These are phyloP conservation scores for Geotrichum citri-aurantii DNA, from an alignment of 1,139 yeast genomes.

Conservation along the genomic window DNA sequence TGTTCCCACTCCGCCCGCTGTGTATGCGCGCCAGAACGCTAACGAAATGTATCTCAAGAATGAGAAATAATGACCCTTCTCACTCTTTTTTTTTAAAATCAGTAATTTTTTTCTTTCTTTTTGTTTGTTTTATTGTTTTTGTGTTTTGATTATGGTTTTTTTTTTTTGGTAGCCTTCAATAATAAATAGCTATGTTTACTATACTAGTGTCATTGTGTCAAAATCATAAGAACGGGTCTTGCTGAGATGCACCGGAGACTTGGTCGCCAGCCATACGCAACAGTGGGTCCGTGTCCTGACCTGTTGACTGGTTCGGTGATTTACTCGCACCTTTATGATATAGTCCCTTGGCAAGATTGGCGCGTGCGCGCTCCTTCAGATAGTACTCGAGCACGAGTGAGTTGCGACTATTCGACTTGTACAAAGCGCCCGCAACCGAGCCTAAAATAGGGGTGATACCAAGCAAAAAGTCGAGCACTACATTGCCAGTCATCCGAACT, in stretches of 20 bases:
- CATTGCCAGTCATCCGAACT: constrained; percentile 53
- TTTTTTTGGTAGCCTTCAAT: not conserved
- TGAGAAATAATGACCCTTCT: constrained; percentile 7
- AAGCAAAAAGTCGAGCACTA: constrained; percentile 57
- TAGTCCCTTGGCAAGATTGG: constrained; percentile 10
- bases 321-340: not conserved
- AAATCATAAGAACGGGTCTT: not conserved
- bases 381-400: constrained; percentile 50
- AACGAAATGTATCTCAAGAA: constrained; percentile 16
- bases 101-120: constrained; percentile 1
- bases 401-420: constrained; percentile 72
- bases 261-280: not conserved
- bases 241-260: not conserved
- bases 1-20: constrained; percentile 44
- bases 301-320: not conserved
- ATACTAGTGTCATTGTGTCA: not conserved
- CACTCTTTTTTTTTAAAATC: not conserved
- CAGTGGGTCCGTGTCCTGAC: not conserved
- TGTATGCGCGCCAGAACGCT: constrained; percentile 29
- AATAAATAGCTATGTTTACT: not conserved
- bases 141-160: not conserved
- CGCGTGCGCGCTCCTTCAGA: constrained; percentile 12
- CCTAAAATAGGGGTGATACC: constrained; percentile 75
- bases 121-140: constrained; percentile 3
- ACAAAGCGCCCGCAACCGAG: constrained; percentile 58